phyloP scores from a whole-genome alignment of 257 asterid genomes.

The Jacaranda mimosifolia region DNA sequence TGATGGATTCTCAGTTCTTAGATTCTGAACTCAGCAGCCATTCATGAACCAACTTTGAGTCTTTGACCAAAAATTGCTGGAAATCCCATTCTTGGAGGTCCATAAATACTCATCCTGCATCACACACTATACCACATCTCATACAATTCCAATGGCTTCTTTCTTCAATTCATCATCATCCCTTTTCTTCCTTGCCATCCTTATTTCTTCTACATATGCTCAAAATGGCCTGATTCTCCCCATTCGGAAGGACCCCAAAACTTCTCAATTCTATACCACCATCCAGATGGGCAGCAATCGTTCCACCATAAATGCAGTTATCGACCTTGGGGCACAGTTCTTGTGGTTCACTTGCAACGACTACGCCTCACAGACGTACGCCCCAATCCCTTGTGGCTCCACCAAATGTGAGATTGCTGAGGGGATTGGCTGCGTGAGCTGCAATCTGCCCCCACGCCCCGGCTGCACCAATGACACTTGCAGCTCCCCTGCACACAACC shows the following conservation, averaged over 20 bases:
- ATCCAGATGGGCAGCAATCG: slow-evolving; percentile 51
- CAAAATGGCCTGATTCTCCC: slow-evolving; percentile 43
- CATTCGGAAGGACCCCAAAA: slow-evolving; percentile 45
- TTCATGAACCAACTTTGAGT: background rate
- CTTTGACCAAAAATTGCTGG: background rate
- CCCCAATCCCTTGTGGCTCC: slow-evolving; percentile 48
- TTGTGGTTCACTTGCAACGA: slow-evolving; percentile 53
- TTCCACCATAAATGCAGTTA: slow-evolving; percentile 41
- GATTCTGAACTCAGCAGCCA: background rate
- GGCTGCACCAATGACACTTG: slow-evolving; percentile 57
- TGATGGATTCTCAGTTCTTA: no score
- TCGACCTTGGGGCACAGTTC: slow-evolving; percentile 51
- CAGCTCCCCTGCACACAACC: slow-evolving; percentile 45
- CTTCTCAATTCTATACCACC: slow-evolving; percentile 51
- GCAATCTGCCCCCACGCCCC: slow-evolving; percentile 46
- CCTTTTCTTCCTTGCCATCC: slow-evolving; percentile 17
- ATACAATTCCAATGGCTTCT: slow-evolving; percentile 38
- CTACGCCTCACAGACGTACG: slow-evolving; percentile 44
- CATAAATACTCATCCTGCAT: slow-evolving; percentile 14
- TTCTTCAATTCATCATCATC: background rate
- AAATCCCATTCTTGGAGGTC: background rate
- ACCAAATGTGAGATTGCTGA: slow-evolving; percentile 35
- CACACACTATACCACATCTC: background rate
- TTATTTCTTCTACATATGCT: slow-evolving; percentile 33
- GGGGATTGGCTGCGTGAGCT: slow-evolving; percentile 44